Evolutionary conservation across 2,329 filamentous ascomycete species (phyloP), one percentile per base, ranked within the genome.

Genomic region (Ascochyta clinopodiicola): DNA sequence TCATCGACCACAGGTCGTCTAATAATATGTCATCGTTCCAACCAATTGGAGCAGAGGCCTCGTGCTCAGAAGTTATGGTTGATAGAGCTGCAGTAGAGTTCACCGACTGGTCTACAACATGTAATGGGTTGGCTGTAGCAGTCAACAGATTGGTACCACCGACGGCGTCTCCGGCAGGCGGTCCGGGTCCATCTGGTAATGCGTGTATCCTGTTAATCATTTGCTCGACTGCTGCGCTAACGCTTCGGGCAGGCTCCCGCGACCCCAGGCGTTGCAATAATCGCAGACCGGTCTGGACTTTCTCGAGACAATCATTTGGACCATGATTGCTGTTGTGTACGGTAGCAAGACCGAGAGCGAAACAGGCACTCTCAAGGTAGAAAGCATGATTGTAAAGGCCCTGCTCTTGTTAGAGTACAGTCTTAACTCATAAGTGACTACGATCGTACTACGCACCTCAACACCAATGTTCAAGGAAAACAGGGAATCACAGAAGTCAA

Each of bases 1-100:
- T 48, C 34, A 48, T 46, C 2, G 54, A 44, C 54, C 54, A 57
- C 15, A 57, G 10, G 13, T 57, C 54, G 17, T 57, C 48, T 10
- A 57, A 31, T 19, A 31, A 47, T 22, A 51, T 12, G 4, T 48
- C 43, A 9, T 44, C 31, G 2, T 44, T 43, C 39, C 43, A 48
- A 1, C 21, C 34, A 29, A 27, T 12, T 10, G 47, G 38, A 3
- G 32, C 35, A 10, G 40, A 22, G 7, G n/a, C 22, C 5, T 47
- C 9, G 15, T 35, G 21, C 2, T 21, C n/a, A 17, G 54, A 9
- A 1, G 21, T 13, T 1, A 34, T 19, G 5, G 38, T 21, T 5
- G 37, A 17, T 6, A 9, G 17, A 7, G 19, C 15, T 15, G 32
- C 25, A 17, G 25, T n/a, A 13, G 37, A 32, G 17, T n/a, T 19